phyloP scores from a whole-genome alignment of 164 flowering plant species.

The Hamamelis virginiana region DNA sequence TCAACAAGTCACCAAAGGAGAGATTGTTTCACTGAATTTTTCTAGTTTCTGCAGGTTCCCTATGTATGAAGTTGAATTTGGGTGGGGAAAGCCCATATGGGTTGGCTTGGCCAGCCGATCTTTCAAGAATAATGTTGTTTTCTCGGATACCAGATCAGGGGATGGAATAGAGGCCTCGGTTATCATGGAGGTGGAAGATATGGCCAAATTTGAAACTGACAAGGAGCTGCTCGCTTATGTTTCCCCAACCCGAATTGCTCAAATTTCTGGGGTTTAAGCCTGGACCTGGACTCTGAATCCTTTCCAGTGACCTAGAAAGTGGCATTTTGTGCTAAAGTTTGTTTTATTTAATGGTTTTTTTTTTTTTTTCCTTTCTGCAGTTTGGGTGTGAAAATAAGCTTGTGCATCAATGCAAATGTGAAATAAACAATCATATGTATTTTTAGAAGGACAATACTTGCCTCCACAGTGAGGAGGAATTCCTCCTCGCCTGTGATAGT shows the following conservation, averaged over 20 bases:
- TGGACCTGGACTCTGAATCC: too few relatives aligned
- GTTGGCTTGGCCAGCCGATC: background rate
- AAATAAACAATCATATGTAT: too few relatives aligned
- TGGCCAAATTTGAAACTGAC: slow-evolving; percentile 20
- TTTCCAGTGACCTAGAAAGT: too few relatives aligned
- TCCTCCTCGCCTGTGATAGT: too few relatives aligned
- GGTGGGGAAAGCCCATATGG: slow-evolving; percentile 25
- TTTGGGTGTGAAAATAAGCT: too few relatives aligned
- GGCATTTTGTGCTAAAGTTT: too few relatives aligned
- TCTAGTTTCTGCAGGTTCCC: slow-evolving; percentile 25
- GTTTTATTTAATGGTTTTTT: too few relatives aligned
- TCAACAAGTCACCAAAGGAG: background rate
- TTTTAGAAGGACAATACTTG: too few relatives aligned
- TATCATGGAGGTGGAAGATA: slow-evolving; percentile 16
- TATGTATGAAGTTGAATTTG: slow-evolving; percentile 16
- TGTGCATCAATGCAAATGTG: too few relatives aligned
- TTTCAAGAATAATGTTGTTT: slow-evolving; percentile 12
- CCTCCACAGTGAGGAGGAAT: too few relatives aligned
- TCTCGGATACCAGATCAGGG: slow-evolving; percentile 14
- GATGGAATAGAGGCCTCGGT: slow-evolving; percentile 25
- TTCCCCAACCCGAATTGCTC: background rate
- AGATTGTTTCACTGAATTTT: slow-evolving; percentile 7
- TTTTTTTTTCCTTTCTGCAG: too few relatives aligned
- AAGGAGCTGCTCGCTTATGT: slow-evolving; percentile 14
- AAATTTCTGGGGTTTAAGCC: background rate